Percentiles rank a stretch among this genome's conserved stretches.
These are phyloP conservation scores for Boletus reticuloceps DNA, from an alignment of 768 basidiomycete genomes.

Conservation along the genomic window DNA sequence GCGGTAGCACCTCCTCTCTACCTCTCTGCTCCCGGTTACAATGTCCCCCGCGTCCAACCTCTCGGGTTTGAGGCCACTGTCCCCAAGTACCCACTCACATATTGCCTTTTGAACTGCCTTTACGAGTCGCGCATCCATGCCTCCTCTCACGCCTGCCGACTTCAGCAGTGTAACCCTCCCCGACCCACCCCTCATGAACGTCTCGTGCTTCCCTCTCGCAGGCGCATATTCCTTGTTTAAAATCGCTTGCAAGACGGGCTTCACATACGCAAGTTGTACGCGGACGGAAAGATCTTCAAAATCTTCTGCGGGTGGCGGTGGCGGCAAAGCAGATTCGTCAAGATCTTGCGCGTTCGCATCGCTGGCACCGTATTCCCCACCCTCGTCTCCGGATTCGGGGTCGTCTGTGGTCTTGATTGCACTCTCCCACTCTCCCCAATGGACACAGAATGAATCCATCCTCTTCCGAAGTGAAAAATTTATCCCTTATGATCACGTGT, in stretches of 20 bases:
- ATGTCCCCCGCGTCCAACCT: conserved; percentile 1
- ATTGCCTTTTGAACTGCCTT: conserved; percentile 34
- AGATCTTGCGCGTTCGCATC: conserved; percentile 29
- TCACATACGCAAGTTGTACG: conserved; percentile 64
- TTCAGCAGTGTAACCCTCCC: conserved; percentile 37
- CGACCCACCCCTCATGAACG: conserved; percentile 58
- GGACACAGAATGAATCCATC: conserved; percentile 62
- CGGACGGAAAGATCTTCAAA: conserved; percentile 51
- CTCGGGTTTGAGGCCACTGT: conserved; percentile 9
- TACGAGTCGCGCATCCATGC: conserved; percentile 37
- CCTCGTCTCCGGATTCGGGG: conserved; percentile 29
- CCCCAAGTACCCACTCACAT: conserved; percentile 27
- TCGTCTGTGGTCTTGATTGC: conserved; percentile 29
- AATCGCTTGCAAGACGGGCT: conserved; percentile 59
- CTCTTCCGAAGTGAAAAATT: conserved; percentile 59
- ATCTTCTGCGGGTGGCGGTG: conserved; percentile 42
- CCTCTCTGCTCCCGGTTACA: neutral
- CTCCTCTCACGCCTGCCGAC: conserved; percentile 36
- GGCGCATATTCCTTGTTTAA: conserved; percentile 57
- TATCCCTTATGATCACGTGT: conserved; percentile 41
- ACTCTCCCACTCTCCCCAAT: conserved; percentile 58
- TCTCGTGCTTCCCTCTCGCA: conserved; percentile 43
- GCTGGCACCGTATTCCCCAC: conserved; percentile 27
- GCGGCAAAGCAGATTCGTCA: conserved; percentile 23
- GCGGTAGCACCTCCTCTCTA: neutral